A percentile compares a stretch with the other conserved stretches of the same genome.
Evolutionary conservation across 176 grass and related monocot genomes (phyloP).

Genomic region (Oryza glumipatula): DNA sequence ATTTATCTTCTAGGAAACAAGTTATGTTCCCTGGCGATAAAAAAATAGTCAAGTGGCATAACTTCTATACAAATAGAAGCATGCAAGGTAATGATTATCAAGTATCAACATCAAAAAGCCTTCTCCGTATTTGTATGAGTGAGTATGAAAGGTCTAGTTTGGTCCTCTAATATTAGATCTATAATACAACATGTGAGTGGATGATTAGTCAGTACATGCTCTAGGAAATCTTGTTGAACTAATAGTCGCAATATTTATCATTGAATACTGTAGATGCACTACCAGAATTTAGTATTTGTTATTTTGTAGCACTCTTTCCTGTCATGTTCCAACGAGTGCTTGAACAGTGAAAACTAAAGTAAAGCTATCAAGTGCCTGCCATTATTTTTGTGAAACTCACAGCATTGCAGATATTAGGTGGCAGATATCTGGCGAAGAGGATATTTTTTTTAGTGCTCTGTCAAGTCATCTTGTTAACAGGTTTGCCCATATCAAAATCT

Average conservation of each 20-base stretch:
- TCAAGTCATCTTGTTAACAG: constrained; percentile 47
- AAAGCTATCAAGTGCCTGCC: constrained; percentile 18
- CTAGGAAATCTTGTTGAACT: constrained; percentile 11
- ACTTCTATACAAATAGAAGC: no score
- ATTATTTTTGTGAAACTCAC: constrained; percentile 16
- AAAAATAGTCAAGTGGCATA: no score
- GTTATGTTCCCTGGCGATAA: no score
- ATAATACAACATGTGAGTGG: not conserved
- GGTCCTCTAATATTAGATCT: not conserved
- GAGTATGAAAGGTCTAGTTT: not conserved
- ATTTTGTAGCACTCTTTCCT: constrained; percentile 17
- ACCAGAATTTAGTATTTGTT: not conserved
- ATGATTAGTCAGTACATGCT: not conserved
- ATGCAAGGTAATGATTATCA: no score
- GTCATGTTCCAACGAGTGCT: constrained; percentile 27
- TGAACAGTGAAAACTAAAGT: constrained; percentile 34
- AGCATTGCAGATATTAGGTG: constrained; percentile 34
- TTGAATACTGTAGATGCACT: not conserved
- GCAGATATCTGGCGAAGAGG: constrained; percentile 17
- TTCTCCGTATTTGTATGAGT: constrained; percentile 25
- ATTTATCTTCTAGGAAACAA: no score
- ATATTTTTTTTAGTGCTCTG: constrained; percentile 35
- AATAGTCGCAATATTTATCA: constrained; percentile 10
- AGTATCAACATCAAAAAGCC: no score
- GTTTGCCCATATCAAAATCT: constrained; percentile 44